phyloP scores from a whole-genome alignment of 2,329 filamentous ascomycete genomes.

The Trichoderma cornu-damae region DNA sequence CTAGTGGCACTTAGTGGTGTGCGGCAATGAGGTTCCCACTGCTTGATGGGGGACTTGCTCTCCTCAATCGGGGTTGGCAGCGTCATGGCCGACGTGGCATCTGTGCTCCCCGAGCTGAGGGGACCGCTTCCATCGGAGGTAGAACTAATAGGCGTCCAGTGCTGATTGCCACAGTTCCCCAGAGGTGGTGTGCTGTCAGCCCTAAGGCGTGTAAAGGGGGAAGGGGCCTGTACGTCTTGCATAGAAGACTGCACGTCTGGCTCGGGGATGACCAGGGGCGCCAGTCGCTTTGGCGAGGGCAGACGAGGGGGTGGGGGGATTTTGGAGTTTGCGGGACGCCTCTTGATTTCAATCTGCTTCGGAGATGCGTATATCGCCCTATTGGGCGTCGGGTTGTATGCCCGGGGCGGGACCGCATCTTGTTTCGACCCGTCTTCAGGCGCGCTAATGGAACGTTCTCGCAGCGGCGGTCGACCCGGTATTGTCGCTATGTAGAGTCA shows the following conservation, averaged over 20 bases:
- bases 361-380: conserved; percentile 24
- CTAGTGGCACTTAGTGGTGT: conserved; percentile 1
- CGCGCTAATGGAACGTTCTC: conserved; percentile 61
- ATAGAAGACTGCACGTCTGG: neutral
- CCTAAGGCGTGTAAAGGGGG: conserved; percentile 37
- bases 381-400: neutral
- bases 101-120: conserved; percentile 41
- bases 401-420: neutral
- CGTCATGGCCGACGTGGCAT: conserved; percentile 35
- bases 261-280: conserved; percentile 53
- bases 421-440: conserved; percentile 31
- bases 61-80: conserved; percentile 44
- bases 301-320: conserved; percentile 6
- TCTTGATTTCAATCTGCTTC: conserved; percentile 21
- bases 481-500: conserved; percentile 51
- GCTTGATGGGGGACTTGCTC: conserved; percentile 39
- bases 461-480: conserved; percentile 58
- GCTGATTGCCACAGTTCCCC: conserved; percentile 42
- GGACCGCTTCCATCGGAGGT: conserved; percentile 36
- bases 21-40: conserved; percentile 36
- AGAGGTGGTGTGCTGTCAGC: conserved; percentile 39
- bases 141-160: conserved; percentile 35
- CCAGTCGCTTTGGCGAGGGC: conserved; percentile 49
- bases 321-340: neutral
- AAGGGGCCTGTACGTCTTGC: neutral